Evolutionary conservation across 306 rosid species (phyloP).

Genomic region (Glycyrrhiza uralensis): DNA sequence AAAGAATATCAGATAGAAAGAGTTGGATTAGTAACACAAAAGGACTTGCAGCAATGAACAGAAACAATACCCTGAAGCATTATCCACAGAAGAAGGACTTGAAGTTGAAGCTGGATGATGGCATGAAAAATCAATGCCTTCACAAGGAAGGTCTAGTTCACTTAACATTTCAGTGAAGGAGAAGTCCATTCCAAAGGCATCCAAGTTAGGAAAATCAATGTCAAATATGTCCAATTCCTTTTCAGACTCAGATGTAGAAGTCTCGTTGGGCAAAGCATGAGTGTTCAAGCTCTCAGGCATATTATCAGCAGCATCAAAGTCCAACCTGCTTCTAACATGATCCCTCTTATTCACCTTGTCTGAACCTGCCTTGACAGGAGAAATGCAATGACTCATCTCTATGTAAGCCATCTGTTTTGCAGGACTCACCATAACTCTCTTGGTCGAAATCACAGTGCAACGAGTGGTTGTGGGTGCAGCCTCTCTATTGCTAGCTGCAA

Average conservation of each 20-base stretch:
- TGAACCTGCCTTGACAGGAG: slow-evolving; percentile 54
- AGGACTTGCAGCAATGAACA: slow-evolving; percentile 2
- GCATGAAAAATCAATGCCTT: slow-evolving; percentile 52
- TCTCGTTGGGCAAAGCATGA: slow-evolving; percentile 35
- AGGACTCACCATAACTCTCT: slow-evolving; percentile 86
- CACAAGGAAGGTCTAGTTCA: slow-evolving; percentile 59
- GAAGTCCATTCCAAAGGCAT: slow-evolving; percentile 66
- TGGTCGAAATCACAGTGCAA: slow-evolving; percentile 77
- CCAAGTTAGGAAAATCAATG: slow-evolving; percentile 66
- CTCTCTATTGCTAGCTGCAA: slow-evolving; percentile 38
- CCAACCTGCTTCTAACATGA: slow-evolving; percentile 75
- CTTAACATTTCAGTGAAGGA: slow-evolving; percentile 69
- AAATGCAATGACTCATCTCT: slow-evolving; percentile 67
- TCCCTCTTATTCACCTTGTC: slow-evolving; percentile 62
- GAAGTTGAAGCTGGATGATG: slow-evolving; percentile 44
- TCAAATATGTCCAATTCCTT: slow-evolving; percentile 62
- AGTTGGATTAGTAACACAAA: neutral
- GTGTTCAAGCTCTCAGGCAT: slow-evolving; percentile 30
- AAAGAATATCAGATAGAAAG: slow-evolving; percentile 16
- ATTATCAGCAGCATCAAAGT: slow-evolving; percentile 59
- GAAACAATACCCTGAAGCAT: slow-evolving; percentile 62
- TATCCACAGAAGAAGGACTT: slow-evolving; percentile 39
- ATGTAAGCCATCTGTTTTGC: slow-evolving; percentile 60
- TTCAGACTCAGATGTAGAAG: slow-evolving; percentile 58
- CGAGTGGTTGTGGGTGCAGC: slow-evolving; percentile 44